Percentiles rank a stretch among this genome's conserved stretches.
Evolutionary conservation across 2,329 filamentous ascomycete species (phyloP).

Genomic region (Sarocladium oryzae): DNA sequence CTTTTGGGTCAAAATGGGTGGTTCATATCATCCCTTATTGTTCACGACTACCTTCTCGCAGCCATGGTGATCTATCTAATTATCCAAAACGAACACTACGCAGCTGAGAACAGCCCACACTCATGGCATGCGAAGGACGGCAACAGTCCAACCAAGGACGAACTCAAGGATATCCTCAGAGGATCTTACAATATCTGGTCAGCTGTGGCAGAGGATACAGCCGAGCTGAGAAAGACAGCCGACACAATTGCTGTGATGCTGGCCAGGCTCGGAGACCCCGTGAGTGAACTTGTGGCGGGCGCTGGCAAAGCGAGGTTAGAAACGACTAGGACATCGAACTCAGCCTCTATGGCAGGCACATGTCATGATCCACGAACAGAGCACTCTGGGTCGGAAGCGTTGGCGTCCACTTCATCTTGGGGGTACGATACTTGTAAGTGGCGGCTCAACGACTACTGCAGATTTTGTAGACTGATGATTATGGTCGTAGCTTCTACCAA

Average conservation of each 20-base stretch:
- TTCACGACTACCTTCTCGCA: slow-evolving; percentile 44
- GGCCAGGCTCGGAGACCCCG: slow-evolving; percentile 30
- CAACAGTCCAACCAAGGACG: slow-evolving; percentile 27
- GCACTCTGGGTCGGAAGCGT: background rate
- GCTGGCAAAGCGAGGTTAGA: background rate
- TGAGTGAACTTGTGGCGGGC: slow-evolving; percentile 14
- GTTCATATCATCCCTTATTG: slow-evolving; percentile 37
- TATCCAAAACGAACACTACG: slow-evolving; percentile 35
- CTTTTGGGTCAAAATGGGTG: slow-evolving; percentile 36
- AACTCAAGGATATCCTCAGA: slow-evolving; percentile 34
- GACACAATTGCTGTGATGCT: slow-evolving; percentile 40
- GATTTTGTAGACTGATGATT: background rate
- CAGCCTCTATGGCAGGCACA: slow-evolving; percentile 13
- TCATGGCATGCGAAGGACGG: slow-evolving; percentile 29
- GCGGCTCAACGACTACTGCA: background rate
- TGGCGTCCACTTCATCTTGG: background rate
- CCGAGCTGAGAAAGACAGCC: slow-evolving; percentile 39
- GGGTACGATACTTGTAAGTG: slow-evolving; percentile 8
- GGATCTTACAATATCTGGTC: slow-evolving; percentile 39
- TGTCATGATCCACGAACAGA: slow-evolving; percentile 3
- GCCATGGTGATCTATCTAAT: slow-evolving; percentile 44
- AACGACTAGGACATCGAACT: slow-evolving; percentile 1
- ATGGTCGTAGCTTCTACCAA: background rate
- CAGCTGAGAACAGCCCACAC: slow-evolving; percentile 25
- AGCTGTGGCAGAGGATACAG: slow-evolving; percentile 27